Evolutionary conservation across 2,329 filamentous ascomycete genomes (phyloP).

Genomic region (Xylariales sp.): DNA sequence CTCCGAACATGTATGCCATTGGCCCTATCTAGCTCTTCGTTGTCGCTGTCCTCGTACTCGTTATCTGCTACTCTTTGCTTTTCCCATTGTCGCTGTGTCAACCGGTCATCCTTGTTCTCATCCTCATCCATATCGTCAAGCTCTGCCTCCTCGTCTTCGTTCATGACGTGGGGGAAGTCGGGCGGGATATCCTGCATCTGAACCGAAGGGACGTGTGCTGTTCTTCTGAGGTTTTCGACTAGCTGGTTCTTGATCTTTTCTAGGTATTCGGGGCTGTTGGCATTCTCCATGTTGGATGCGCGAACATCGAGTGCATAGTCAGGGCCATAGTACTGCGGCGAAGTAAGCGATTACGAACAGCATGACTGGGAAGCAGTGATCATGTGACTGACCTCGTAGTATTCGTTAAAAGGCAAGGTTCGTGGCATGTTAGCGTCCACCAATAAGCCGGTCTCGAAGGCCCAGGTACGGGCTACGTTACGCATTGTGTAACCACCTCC

Average conservation of each 20-base stretch:
- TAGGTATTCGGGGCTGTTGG: conserved; percentile 77
- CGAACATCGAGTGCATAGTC: conserved; percentile 89
- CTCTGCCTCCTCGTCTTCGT: conserved; percentile 63
- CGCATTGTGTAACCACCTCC: conserved; percentile 96
- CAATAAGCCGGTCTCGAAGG: conserved; percentile 88
- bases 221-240: conserved; percentile 80
- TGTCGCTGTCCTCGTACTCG: conserved; percentile 83
- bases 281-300: conserved; percentile 84
- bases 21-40: conserved; percentile 71
- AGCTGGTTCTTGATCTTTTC: conserved; percentile 77
- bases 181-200: conserved; percentile 78
- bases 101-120: conserved; percentile 76
- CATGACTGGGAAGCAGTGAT: neutral
- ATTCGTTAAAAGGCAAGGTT: conserved; percentile 92
- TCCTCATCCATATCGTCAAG: conserved; percentile 74
- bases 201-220: conserved; percentile 81
- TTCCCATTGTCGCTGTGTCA: conserved; percentile 79
- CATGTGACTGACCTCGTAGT: conserved; percentile 63
- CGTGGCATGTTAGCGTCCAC: conserved; percentile 77
- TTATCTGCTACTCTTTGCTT: conserved; percentile 70
- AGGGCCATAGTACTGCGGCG: conserved; percentile 76
- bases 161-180: conserved; percentile 56
- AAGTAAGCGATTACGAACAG: conserved; percentile 22
- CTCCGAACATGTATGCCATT: conserved; percentile 63
- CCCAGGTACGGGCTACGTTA: conserved; percentile 96